Evolutionary conservation across 164 flowering plant species (phyloP), one percentile per base, ranked within the genome.

Genomic region (Tinospora cordifolia): DNA sequence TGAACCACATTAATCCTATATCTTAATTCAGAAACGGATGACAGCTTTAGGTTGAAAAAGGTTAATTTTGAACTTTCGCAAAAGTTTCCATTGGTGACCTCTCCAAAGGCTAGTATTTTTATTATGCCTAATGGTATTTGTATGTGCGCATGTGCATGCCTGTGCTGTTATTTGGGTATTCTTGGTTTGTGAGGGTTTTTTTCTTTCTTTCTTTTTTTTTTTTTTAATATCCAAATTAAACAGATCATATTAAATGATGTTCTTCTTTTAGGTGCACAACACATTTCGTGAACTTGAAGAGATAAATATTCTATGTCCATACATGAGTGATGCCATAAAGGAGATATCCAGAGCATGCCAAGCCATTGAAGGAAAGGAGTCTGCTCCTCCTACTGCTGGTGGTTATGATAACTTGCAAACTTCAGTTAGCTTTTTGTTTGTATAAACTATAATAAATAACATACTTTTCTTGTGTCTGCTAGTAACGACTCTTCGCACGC

Each of bases 351-450:
- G 80, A 79, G 92, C 91, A 72, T 84, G 93, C 81, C 86, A 85
- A 76, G 89, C 89, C 75, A 81, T 92, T 79, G 97, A 92, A 87
- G 91, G 80, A 65, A 94, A 94, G 80, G 99, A 94, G 75, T 84
- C 92, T 25, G 92, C 93, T 65, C 97, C 97, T 78, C 78, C 87
- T 21, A 72, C 78, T 77, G 91, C 91, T 79, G 97, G 99, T 94
- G 87, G 63, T 69, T 77, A 47, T 7, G 57, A 17, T 67, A 46
- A 70, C 30, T 67, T 63, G 62, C 6, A 62, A 40, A 8, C 30
- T 25, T 14, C 36, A 63, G 36, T 64, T 36, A 71, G 36, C 54
- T 69, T 4, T 54, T 24, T 66, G 21, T 67, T 70, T 38, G 57
- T 2, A 3, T 58, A 25, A 13, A 27, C 40, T 72, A 14, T 46